Conservation (phyloP, 306 rosid genomes). For the Chamaecrista fasciculata region DNA sequence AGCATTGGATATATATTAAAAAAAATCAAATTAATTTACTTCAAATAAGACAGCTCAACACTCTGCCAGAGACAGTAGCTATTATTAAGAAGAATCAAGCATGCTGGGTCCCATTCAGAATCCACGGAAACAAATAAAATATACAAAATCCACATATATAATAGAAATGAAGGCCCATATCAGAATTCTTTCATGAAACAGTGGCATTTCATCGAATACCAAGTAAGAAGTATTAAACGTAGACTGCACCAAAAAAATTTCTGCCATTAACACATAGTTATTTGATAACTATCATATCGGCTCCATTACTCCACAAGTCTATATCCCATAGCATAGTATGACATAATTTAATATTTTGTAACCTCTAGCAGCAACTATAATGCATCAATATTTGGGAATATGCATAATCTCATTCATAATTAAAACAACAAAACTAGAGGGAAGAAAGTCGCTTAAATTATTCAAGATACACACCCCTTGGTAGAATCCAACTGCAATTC, state of each 20-base stretch:
- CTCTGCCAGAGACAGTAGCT: background rate
- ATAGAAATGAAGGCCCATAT: background rate
- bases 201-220: constrained; percentile 20
- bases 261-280: background rate
- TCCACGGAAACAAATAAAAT: background rate
- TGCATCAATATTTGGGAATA: background rate
- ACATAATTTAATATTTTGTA: constrained; percentile 16
- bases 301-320: too few relatives aligned
- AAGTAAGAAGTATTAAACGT: constrained; percentile 10
- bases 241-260: constrained; percentile 8
- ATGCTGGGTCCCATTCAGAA: constrained; percentile 7
- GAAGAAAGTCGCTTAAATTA: constrained; percentile 25
- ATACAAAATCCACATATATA: constrained; percentile 5
- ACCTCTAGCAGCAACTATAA: constrained; percentile 3
- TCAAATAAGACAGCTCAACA: background rate
- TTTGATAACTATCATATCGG: background rate
- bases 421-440: constrained; percentile 14
- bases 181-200: background rate
- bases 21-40: background rate
- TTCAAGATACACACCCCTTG: constrained; percentile 76
- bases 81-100: constrained; percentile 4
- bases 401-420: constrained; percentile 9
- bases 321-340: background rate
- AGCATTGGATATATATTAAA: constrained; percentile 6
- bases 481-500: constrained; percentile 93